Percentiles rank a stretch among this genome's conserved stretches.
phyloP scores from a whole-genome alignment of 1,139 yeast species.

The Debaryomyces nepalensis region DNA sequence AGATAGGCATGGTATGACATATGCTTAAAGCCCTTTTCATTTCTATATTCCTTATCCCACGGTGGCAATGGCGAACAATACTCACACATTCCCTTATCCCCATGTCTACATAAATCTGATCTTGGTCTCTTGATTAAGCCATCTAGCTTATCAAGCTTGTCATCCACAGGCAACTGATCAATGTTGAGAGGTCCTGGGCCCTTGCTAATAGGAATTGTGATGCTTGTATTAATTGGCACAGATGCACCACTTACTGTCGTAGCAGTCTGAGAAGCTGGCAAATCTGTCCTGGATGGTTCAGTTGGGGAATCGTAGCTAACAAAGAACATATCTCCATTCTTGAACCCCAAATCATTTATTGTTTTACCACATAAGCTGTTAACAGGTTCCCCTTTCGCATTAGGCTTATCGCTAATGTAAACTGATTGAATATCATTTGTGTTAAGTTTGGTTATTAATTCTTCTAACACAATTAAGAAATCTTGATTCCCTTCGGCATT shows the following conservation, averaged over 20 bases:
- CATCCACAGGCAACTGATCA: conserved; percentile 65
- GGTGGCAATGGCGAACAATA: conserved; percentile 96
- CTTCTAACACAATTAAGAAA: conserved; percentile 54
- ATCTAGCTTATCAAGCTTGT: conserved; percentile 61
- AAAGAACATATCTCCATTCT: conserved; percentile 85
- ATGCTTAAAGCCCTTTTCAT: conserved; percentile 82
- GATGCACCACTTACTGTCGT: background rate
- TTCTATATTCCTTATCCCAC: conserved; percentile 81
- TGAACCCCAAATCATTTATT: conserved; percentile 56
- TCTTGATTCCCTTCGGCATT: conserved; percentile 51
- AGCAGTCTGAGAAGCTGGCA: background rate
- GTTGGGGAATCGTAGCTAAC: conserved; percentile 47
- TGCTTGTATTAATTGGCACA: conserved; percentile 6
- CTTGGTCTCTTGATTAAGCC: conserved; percentile 75
- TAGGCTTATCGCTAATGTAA: conserved; percentile 50
- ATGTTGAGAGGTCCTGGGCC: conserved; percentile 25
- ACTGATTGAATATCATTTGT: conserved; percentile 38
- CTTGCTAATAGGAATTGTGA: conserved; percentile 14
- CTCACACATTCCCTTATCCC: conserved; percentile 96
- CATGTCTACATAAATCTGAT: conserved; percentile 78
- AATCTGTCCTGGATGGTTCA: conserved; percentile 11
- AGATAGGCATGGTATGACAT: conserved; percentile 84
- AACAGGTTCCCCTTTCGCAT: conserved; percentile 52
- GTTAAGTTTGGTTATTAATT: conserved; percentile 42
- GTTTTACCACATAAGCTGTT: conserved; percentile 48